Percentiles rank a stretch among this genome's conserved stretches.
These are phyloP conservation scores for Leucosporidium scottii DNA, from an alignment of 768 basidiomycete species.

Conservation along the genomic window DNA sequence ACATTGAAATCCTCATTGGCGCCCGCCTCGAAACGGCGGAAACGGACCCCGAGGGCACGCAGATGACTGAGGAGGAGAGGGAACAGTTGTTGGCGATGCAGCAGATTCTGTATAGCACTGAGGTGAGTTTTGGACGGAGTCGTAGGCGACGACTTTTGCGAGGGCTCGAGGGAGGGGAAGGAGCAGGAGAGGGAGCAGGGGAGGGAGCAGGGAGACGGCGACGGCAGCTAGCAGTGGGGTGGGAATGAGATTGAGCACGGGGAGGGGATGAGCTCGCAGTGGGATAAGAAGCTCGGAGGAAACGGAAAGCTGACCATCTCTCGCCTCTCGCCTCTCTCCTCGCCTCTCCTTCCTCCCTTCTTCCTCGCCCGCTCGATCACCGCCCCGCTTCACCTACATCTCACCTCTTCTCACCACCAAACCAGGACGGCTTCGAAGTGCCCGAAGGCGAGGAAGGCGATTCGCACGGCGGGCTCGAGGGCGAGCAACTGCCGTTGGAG, in stretches of 20 bases:
- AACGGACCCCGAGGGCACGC: slow-evolving; percentile 40
- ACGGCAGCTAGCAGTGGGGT: no score
- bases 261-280: no score
- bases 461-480: slow-evolving; percentile 22
- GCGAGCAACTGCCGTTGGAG: slow-evolving; percentile 49
- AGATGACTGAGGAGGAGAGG: slow-evolving; percentile 46
- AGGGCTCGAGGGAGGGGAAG: no score
- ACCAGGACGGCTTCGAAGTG: slow-evolving; percentile 86
- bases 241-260: no score
- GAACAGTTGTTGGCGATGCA: slow-evolving; percentile 67
- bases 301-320: background rate
- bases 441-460: slow-evolving; percentile 52
- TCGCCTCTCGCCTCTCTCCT: no score
- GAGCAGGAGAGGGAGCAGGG: no score
- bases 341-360: background rate
- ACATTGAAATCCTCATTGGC: slow-evolving; percentile 91
- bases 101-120: slow-evolving; percentile 87
- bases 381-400: background rate
- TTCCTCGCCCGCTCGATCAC: no score
- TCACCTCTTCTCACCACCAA: no score
- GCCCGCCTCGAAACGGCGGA: slow-evolving; percentile 62
- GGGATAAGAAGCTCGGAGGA: no score
- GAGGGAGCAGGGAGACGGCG: no score
- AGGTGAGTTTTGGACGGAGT: slow-evolving; percentile 52
- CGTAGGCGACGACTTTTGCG: no score